Evolutionary conservation across 2,329 filamentous ascomycete genomes (phyloP).

Genomic region (Cladorrhinum sp.): DNA sequence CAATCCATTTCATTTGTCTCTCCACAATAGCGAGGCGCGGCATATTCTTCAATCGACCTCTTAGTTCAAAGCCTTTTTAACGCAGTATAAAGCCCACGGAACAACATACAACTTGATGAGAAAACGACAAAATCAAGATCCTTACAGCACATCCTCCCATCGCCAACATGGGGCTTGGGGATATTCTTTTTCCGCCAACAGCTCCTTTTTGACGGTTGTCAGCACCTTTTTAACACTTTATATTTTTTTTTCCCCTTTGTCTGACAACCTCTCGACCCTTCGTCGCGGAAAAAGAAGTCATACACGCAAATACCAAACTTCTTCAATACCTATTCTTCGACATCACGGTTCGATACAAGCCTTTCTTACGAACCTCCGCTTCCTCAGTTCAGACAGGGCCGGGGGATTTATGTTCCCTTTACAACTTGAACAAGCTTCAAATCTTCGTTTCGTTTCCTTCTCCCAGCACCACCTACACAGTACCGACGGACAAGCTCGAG

Average conservation of each 20-base stretch:
- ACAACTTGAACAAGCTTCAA: slow-evolving; percentile 6
- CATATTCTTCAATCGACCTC: slow-evolving; percentile 7
- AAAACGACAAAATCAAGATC: background rate
- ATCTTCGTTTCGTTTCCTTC: slow-evolving; percentile 14
- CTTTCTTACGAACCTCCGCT: slow-evolving; percentile 6
- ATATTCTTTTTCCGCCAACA: background rate
- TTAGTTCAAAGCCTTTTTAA: background rate
- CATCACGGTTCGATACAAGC: background rate
- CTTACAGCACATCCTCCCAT: slow-evolving; percentile 3
- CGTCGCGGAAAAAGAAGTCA: slow-evolving; percentile 1
- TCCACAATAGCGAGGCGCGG: slow-evolving; percentile 13
- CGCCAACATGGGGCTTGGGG: slow-evolving; percentile 4
- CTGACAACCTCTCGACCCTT: slow-evolving; percentile 2
- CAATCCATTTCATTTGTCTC: slow-evolving; percentile 30
- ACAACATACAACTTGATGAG: background rate
- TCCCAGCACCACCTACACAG: slow-evolving; percentile 15
- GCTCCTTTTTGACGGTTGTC: slow-evolving; percentile 2
- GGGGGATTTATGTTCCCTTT: slow-evolving; percentile 1
- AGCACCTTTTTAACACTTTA: slow-evolving; percentile 7
- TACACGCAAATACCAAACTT: background rate
- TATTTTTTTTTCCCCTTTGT: slow-evolving; percentile 7
- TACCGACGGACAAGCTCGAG: background rate
- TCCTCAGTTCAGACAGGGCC: slow-evolving; percentile 18
- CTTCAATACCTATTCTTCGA: background rate
- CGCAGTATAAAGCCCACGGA: slow-evolving; percentile 8